Evolutionary conservation across 495 filamentous ascomycete species (phyloP).

Genomic region (Xylaria nigripes): DNA sequence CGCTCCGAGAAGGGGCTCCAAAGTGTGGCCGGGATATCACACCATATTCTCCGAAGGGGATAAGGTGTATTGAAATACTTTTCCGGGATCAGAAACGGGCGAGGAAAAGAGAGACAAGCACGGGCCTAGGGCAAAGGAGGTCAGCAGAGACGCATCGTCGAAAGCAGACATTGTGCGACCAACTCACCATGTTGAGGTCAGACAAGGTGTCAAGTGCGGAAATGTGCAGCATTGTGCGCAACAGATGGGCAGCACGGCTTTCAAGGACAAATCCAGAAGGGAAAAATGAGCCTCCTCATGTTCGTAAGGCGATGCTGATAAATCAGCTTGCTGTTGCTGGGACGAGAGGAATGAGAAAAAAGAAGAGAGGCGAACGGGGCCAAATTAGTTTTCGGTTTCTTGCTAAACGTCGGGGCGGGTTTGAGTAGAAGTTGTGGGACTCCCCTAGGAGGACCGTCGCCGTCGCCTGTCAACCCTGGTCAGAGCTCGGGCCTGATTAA

Average conservation of each 20-base stretch:
- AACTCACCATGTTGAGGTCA: constrained; percentile 9
- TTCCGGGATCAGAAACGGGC: not conserved
- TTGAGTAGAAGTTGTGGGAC: constrained; percentile 1
- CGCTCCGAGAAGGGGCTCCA: not conserved
- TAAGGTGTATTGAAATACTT: not conserved
- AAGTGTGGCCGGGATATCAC: not conserved
- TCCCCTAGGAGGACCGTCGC: not conserved
- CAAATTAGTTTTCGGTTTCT: constrained; percentile 5
- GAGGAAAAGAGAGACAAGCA: not conserved
- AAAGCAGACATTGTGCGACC: constrained; percentile 1
- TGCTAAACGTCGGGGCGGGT: constrained; percentile 8
- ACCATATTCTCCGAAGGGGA: not conserved
- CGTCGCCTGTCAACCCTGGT: constrained; percentile 4
- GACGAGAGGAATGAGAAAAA: not conserved
- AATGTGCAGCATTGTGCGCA: constrained; percentile 4
- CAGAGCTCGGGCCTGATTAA: not conserved
- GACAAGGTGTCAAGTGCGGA: constrained; percentile 12
- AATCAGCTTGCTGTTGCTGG: not conserved
- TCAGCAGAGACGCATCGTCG: constrained; percentile 7
- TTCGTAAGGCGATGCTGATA: not conserved
- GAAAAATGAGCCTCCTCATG: not conserved
- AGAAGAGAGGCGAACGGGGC: not conserved
- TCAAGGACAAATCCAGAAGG: not conserved
- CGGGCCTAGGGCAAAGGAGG: not conserved
- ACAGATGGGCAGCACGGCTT: not conserved